Conservation (phyloP, 495 filamentous ascomycete genomes). For the Aspergillus bertholletiae region DNA sequence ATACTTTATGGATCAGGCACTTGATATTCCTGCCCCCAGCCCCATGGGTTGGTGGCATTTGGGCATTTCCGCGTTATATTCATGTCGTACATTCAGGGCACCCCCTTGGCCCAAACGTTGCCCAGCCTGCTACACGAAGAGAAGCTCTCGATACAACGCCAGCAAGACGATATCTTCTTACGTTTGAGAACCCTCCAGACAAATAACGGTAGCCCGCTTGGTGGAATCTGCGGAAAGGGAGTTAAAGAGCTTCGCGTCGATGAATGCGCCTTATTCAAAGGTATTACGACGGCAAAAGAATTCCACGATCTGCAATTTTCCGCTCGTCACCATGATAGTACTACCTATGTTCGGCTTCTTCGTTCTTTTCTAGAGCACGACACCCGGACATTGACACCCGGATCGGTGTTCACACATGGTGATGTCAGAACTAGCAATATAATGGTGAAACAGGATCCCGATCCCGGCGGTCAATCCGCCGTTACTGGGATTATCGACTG, state of each 20-base stretch:
- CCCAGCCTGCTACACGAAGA: slow-evolving; percentile 18
- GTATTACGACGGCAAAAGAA: slow-evolving; percentile 21
- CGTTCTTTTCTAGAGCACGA: slow-evolving; percentile 20
- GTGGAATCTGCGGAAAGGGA: slow-evolving; percentile 31
- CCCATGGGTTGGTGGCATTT: slow-evolving; percentile 27
- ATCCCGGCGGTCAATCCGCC: slow-evolving; percentile 17
- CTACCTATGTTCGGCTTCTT: slow-evolving; percentile 25
- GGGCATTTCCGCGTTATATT: slow-evolving; percentile 25
- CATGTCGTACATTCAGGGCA: slow-evolving; percentile 29
- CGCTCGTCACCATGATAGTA: slow-evolving; percentile 20
- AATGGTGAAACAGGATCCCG: slow-evolving; percentile 30
- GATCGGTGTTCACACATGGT: slow-evolving; percentile 37
- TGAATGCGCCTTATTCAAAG: slow-evolving; percentile 19
- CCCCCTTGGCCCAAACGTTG: slow-evolving; percentile 27
- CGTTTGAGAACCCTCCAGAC: slow-evolving; percentile 23
- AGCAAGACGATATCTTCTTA: slow-evolving; percentile 28
- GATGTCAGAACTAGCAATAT: slow-evolving; percentile 37
- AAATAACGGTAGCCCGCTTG: slow-evolving; percentile 16
- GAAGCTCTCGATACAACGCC: slow-evolving; percentile 27
- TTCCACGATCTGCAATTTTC: slow-evolving; percentile 36
- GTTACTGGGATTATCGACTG: slow-evolving; percentile 32
- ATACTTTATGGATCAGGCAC: slow-evolving; percentile 27
- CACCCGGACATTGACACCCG: slow-evolving; percentile 4
- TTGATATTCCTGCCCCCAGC: slow-evolving; percentile 29
- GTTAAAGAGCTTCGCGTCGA: slow-evolving; percentile 24